Percentiles rank a stretch among this genome's conserved stretches.
phyloP scores from a whole-genome alignment of 768 basidiomycete genomes.

The Mycena polygramma region DNA sequence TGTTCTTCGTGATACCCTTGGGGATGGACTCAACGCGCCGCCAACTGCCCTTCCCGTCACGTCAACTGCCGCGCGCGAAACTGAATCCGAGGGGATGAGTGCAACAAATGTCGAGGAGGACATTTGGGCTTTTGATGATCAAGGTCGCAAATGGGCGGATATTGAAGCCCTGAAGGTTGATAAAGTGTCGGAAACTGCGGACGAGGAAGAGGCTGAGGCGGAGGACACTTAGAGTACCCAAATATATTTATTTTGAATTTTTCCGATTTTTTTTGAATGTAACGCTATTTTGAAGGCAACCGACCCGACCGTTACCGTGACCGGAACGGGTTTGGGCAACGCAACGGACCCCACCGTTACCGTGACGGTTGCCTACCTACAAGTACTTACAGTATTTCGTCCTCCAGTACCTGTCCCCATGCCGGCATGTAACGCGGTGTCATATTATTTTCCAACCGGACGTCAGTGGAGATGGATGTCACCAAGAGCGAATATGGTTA shows the following conservation, averaged over 20 bases:
- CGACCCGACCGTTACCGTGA: no score
- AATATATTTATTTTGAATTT: neutral
- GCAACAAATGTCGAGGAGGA: neutral
- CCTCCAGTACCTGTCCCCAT: no score
- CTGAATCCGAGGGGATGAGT: no score
- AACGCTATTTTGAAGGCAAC: neutral
- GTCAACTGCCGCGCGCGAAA: neutral
- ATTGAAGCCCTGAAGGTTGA: neutral
- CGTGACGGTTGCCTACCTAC: no score
- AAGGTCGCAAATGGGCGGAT: neutral
- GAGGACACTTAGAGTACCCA: neutral
- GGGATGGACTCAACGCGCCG: neutral
- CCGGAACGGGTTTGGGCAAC: no score
- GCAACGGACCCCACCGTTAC: no score
- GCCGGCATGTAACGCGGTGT: no score
- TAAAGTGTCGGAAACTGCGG: neutral
- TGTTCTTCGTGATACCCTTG: neutral
- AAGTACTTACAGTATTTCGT: no score
- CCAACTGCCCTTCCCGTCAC: neutral
- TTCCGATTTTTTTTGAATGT: neutral
- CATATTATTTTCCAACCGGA: no score
- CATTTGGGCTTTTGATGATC: neutral
- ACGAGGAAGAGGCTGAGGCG: neutral
- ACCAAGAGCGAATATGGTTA: no score
- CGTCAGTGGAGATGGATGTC: no score